These are phyloP conservation scores for Phaseolus lunatus DNA, from an alignment of 306 rosid species.

Conservation along the genomic window DNA sequence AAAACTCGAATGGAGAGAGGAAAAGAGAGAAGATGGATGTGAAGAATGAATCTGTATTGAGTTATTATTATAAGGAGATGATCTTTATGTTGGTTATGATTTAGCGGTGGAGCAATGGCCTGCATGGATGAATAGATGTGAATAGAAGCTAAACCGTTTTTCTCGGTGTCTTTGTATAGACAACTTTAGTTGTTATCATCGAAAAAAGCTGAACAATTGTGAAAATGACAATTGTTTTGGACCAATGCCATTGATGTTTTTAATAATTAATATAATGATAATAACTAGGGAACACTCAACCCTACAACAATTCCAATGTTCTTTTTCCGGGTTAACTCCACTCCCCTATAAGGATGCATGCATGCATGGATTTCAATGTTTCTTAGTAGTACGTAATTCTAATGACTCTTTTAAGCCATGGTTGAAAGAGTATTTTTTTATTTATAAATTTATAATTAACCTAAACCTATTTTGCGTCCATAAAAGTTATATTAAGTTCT, in stretches of 20 bases:
- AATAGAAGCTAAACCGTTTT: constrained; percentile 24
- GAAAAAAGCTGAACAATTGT: background rate
- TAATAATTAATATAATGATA: background rate
- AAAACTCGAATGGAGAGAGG: background rate
- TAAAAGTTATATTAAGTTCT: too few relatives aligned
- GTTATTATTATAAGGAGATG: background rate
- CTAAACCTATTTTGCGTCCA: too few relatives aligned
- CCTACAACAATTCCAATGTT: background rate
- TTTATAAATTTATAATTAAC: too few relatives aligned
- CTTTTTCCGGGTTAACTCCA: background rate
- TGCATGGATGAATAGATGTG: constrained; percentile 51
- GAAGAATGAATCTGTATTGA: background rate
- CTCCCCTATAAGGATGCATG: background rate
- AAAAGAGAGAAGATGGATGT: constrained; percentile 1
- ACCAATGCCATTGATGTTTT: constrained; percentile 5
- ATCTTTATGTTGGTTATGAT: constrained; percentile 35
- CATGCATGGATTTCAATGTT: background rate
- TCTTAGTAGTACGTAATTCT: too few relatives aligned
- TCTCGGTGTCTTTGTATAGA: constrained; percentile 9
- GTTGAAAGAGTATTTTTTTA: too few relatives aligned
- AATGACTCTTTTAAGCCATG: too few relatives aligned
- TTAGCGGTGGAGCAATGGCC: constrained; percentile 48
- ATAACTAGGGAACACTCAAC: constrained; percentile 14
- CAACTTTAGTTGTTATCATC: constrained; percentile 42
- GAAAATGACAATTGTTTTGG: constrained; percentile 33